Base-by-base conservation (phyloP, 2,329 filamentous ascomycete species). In the Aulographum hederae region DNA sequence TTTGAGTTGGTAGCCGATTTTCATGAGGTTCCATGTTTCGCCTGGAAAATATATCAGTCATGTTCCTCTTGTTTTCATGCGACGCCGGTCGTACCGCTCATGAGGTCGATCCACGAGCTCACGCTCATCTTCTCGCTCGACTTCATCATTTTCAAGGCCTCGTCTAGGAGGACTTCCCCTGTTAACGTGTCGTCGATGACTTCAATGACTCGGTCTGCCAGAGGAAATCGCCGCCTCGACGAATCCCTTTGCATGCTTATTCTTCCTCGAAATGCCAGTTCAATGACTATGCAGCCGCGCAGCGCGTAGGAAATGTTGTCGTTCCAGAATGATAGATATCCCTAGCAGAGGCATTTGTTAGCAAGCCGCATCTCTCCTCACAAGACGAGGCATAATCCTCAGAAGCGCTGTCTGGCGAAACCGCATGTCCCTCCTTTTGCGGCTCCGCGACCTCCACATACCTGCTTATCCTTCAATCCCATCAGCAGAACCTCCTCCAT, bases 111-210 rank as follows among this genome's bases (percentile, higher is more conserved):
- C 89, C 89, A 98, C 28, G 82, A 81, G 63, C 81, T 89, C 43
- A 98, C 89, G 57, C 89, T 95, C 89, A 98, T 95, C 69, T 93
- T 94, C 65, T 98, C 89, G 57, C 84, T 94, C 45, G 80, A 76
- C 67, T 98, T 98, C 86, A 98, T 98, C 85, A 98, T 92, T 66
- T 98, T 98, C 50, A 98, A 64, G 37, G 89, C 81, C 63, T 98
- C 89, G 58, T 98, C 89, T 48, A 98, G 69, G 46, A 98, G 68
- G 41, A 95, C 89, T 61, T 98, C 89, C 44, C 89, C 89, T 4
- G 89, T 98, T 50, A 94, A 67, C 37, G 84, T 86, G 51, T 94
- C 86, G 56, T 98, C 89, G 50, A 95, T 73, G 41, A 98, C 89
- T 60, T 98, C 89, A 56, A 98, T 94, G 44, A 89, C 66, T 43